phyloP scores from a whole-genome alignment of 2,329 filamentous ascomycete species.

The Epichloe glyceriae region DNA sequence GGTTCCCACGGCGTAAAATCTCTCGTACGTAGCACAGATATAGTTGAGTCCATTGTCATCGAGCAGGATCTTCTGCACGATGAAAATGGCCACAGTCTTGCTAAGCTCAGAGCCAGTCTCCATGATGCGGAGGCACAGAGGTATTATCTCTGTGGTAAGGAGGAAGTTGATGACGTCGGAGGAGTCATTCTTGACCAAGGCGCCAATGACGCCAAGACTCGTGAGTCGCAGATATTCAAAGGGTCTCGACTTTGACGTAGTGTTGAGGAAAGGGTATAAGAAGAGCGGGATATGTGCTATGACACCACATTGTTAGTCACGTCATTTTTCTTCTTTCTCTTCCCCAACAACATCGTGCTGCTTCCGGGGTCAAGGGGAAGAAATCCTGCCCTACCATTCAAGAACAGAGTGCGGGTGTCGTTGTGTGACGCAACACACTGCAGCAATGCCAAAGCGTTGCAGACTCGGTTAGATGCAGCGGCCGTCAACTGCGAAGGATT shows the following conservation, averaged over 20 bases:
- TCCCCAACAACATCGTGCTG: not conserved
- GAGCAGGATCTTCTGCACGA: slow-evolving; percentile 95
- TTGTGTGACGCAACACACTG: slow-evolving; percentile 97
- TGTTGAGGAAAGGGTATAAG: slow-evolving; percentile 96
- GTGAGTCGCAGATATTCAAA: slow-evolving; percentile 97
- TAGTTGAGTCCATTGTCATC: slow-evolving; percentile 96
- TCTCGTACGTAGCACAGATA: slow-evolving; percentile 96
- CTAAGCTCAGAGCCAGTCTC: slow-evolving; percentile 96
- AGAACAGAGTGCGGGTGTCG: slow-evolving; percentile 83
- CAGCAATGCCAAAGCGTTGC: slow-evolving; percentile 87
- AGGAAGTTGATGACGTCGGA: slow-evolving; percentile 98
- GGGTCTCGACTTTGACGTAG: slow-evolving; percentile 91
- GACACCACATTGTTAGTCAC: slow-evolving; percentile 2
- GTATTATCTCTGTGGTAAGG: slow-evolving; percentile 95
- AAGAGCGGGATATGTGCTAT: slow-evolving; percentile 93
- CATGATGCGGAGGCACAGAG: slow-evolving; percentile 95
- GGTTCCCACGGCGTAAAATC: slow-evolving; percentile 95
- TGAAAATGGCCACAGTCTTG: slow-evolving; percentile 99
- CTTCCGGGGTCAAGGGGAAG: not conserved
- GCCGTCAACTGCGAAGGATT: slow-evolving; percentile 96
- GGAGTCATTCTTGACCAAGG: slow-evolving; percentile 96
- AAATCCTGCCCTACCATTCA: slow-evolving; percentile 55
- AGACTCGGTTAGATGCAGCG: slow-evolving; percentile 93
- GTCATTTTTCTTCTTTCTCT: too few relatives aligned
- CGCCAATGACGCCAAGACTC: slow-evolving; percentile 90